A percentile compares a stretch with the other conserved stretches of the same genome.
Evolutionary conservation across 768 basidiomycete genomes (phyloP).

Genomic region (Pisolithus albus): DNA sequence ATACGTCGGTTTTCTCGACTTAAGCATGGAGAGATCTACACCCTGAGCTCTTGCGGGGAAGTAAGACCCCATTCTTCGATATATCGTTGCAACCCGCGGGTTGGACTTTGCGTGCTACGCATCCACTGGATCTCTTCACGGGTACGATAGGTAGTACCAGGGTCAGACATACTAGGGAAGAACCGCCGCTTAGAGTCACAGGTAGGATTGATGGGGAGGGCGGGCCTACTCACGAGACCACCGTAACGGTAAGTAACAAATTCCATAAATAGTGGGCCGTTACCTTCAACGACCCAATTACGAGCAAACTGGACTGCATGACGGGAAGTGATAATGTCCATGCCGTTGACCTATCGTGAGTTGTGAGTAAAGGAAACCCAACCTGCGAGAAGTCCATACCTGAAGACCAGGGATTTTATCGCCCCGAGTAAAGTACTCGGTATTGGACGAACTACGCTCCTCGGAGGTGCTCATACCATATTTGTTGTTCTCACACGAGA

Average conservation of each 20-base stretch:
- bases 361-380: not conserved
- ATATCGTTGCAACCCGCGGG: conserved; percentile 88
- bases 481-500: no score
- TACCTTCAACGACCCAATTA: conserved; percentile 78
- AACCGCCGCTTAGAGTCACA: not conserved
- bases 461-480: no score
- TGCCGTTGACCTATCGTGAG: conserved; percentile 72
- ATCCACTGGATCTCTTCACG: conserved; percentile 97
- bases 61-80: conserved; percentile 95
- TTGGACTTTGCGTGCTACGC: conserved; percentile 92
- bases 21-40: conserved; percentile 20
- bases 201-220: not conserved
- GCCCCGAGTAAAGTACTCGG: no score
- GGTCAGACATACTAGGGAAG: conserved; percentile 81
- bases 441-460: no score
- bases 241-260: conserved; percentile 99
- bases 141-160: conserved; percentile 97
- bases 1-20: not conserved
- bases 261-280: conserved; percentile 89
- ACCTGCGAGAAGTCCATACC: no score
- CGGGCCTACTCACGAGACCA: conserved; percentile 67
- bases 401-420: no score
- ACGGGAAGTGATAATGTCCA: conserved; percentile 92
- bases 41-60: conserved; percentile 85
- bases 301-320: conserved; percentile 82